phyloP scores from a whole-genome alignment of 441 rosid genomes.

The Populus hybrid region DNA sequence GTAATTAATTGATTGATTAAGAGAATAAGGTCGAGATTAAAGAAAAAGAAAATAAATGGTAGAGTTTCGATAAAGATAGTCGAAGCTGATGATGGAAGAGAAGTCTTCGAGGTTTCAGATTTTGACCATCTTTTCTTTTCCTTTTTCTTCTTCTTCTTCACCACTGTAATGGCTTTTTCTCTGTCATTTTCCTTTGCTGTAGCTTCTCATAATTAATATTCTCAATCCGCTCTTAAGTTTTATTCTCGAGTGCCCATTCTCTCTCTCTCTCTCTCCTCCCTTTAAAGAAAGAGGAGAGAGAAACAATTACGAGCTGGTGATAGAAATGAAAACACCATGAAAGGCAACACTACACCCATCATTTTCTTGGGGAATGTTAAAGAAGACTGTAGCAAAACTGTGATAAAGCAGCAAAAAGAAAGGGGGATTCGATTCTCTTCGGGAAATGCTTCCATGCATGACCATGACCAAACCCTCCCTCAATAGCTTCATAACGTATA shows the following conservation, averaged over 20 bases:
- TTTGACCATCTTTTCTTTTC: conserved; percentile 61
- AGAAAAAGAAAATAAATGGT: conserved; percentile 19
- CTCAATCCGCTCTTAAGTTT: conserved; percentile 11
- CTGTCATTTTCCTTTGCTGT: conserved; percentile 22
- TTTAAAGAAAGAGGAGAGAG: not conserved
- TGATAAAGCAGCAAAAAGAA: conserved; percentile 48
- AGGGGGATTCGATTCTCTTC: conserved; percentile 64
- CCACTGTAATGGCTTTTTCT: conserved; percentile 35
- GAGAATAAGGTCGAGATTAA: conserved; percentile 7
- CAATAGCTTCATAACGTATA: conserved; percentile 10
- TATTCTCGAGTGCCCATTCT: conserved; percentile 1
- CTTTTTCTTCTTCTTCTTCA: conserved; percentile 13
- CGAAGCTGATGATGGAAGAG: conserved; percentile 54
- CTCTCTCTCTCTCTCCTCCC: conserved; percentile 16
- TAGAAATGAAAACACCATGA: not conserved
- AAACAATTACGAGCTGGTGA: not conserved
- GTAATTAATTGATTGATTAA: not conserved
- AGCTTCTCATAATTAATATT: not conserved
- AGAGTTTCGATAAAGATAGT: conserved; percentile 58
- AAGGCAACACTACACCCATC: conserved; percentile 23
- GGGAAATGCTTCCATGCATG: conserved; percentile 63
- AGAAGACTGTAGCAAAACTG: conserved; percentile 56
- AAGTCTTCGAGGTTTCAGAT: conserved; percentile 60
- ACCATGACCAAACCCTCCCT: conserved; percentile 22
- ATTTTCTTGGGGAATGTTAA: conserved; percentile 72